Evolutionary conservation across 768 basidiomycete genomes (phyloP).

Genomic region (Mrakia hoshinonis): DNA sequence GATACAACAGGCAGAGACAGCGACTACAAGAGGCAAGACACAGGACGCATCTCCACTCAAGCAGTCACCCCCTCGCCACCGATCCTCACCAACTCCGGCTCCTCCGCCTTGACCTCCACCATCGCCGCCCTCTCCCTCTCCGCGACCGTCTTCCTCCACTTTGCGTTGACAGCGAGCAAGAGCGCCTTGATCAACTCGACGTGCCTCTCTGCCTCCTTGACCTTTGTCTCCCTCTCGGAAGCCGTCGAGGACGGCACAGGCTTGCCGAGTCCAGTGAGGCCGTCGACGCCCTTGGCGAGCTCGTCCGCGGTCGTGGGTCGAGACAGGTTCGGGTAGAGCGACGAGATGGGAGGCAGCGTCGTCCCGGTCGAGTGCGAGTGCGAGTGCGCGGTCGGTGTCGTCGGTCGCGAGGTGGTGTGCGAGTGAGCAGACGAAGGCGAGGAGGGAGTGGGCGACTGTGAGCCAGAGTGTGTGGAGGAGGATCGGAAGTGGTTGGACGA

Average conservation of each 20-base stretch:
- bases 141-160: conserved; percentile 5
- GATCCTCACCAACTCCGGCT: neutral
- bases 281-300: conserved; percentile 13
- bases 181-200: conserved; percentile 27
- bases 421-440: neutral
- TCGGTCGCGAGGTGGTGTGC: conserved; percentile 5
- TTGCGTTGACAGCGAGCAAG: conserved; percentile 19
- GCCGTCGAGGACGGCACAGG: too few relatives aligned
- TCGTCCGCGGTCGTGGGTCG: neutral
- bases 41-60: neutral
- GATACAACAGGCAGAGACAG: too few relatives aligned
- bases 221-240: neutral
- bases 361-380: conserved; percentile 6
- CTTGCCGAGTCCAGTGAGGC: neutral
- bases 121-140: neutral
- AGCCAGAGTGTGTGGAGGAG: neutral
- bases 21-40: neutral
- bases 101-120: neutral
- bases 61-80: conserved; percentile 1
- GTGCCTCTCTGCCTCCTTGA: conserved; percentile 11
- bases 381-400: neutral
- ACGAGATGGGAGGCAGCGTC: conserved; percentile 20
- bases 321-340: conserved; percentile 21
- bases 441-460: neutral
- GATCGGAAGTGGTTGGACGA: neutral